Percentiles rank a stretch among this genome's conserved stretches.
Conservation (phyloP, 176 grass and related monocot genomes). For the Carex myosuroides region DNA sequence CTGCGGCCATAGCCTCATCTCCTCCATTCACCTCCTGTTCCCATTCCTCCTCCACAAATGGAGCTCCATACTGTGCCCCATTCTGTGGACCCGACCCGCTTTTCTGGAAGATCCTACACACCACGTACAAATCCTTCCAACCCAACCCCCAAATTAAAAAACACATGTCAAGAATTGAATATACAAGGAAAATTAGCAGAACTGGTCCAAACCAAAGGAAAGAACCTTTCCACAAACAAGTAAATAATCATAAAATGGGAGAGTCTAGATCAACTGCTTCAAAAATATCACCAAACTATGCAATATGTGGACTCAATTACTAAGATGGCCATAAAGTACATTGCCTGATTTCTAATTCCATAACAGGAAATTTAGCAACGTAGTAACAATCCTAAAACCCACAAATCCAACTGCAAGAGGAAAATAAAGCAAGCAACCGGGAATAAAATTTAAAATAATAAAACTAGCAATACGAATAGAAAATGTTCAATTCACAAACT, state of each 20-base stretch:
- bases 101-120: conserved; percentile 96
- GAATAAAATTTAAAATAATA: not conserved
- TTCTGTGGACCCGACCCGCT: conserved; percentile 67
- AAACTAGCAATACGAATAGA: not conserved
- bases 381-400: not conserved
- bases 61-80: conserved; percentile 88
- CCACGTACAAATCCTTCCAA: conserved; percentile 68
- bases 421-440: not conserved
- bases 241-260: not conserved
- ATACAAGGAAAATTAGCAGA: not conserved
- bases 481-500: not conserved
- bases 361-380: not conserved
- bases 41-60: conserved; percentile 95
- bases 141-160: conserved; percentile 28
- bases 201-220: not conserved
- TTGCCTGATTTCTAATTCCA: not conserved
- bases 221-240: not conserved
- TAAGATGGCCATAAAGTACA: not conserved
- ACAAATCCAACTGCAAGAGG: not conserved
- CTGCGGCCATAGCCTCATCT: conserved; percentile 30
- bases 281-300: not conserved
- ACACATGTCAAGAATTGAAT: not conserved
- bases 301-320: not conserved
- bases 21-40: conserved; percentile 50
- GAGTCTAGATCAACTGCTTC: not conserved